phyloP scores from a whole-genome alignment of 306 rosid genomes.

The Clitoria ternatea region DNA sequence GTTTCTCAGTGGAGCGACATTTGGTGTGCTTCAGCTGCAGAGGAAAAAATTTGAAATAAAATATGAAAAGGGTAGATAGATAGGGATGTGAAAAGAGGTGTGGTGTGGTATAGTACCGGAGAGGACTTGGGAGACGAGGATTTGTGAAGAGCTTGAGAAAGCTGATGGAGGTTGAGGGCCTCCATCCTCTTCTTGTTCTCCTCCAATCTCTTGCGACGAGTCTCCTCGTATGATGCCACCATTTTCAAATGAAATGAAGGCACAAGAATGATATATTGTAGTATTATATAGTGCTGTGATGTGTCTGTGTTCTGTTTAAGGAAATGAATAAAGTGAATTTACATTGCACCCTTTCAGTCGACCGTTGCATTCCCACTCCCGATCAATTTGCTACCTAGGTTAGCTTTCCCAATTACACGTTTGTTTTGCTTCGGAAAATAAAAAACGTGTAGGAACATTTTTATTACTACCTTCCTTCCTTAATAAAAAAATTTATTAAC shows the following conservation, averaged over 20 bases:
- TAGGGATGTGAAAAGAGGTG: neutral
- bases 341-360: neutral
- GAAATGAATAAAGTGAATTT: neutral
- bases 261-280: too few relatives aligned
- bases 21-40: constrained; percentile 48
- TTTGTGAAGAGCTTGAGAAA: constrained; percentile 49
- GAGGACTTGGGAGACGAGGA: constrained; percentile 54
- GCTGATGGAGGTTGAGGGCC: constrained; percentile 61
- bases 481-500: too few relatives aligned
- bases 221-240: constrained; percentile 63
- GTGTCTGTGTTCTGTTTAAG: too few relatives aligned
- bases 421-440: too few relatives aligned
- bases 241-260: too few relatives aligned
- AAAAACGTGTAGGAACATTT: too few relatives aligned
- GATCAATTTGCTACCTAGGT: too few relatives aligned
- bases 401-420: too few relatives aligned
- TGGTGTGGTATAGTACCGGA: constrained; percentile 14
- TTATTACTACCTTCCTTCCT: too few relatives aligned
- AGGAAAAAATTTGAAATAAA: too few relatives aligned
- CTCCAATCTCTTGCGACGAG: constrained; percentile 60
- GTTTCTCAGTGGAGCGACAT: constrained; percentile 36
- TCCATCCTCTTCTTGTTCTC: constrained; percentile 74
- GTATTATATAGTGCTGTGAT: too few relatives aligned
- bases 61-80: neutral
- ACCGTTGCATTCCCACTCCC: constrained; percentile 48